Evolutionary conservation across 2,329 filamentous ascomycete genomes (phyloP), one percentile per base, ranked within the genome.

Genomic region (Myriosclerotinia scirpicola): DNA sequence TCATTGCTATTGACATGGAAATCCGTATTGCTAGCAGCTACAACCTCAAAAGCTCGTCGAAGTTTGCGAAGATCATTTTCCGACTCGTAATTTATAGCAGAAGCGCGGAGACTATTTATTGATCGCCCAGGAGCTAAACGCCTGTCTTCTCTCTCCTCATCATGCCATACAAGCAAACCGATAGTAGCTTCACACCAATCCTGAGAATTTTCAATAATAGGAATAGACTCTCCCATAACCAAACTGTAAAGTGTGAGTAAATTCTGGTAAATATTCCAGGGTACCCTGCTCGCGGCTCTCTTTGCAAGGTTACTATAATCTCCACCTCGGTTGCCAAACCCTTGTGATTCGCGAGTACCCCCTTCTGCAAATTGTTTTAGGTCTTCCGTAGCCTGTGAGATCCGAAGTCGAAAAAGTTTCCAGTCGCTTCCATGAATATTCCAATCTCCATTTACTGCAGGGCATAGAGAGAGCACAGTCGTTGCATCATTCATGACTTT

Each of bases 151-250:
- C 87, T 85, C n/a, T 86, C 85, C 68, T 95, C 92, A 75, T 96
- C 90, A 93, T 93, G 97, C 94, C 94, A 98, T 7, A 90, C 88
- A 42, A 93, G 88, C 60, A 98, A 80, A 1, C 89, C 91, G 68
- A 97, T 80, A 0, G 89, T 90, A 0, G 92, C 93, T 80, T 98
- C 94, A 62, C 94, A 87, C 94, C 94, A 98, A 77, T 97, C 93
- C 74, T 94, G 88, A 0, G 93, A 87, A 54, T 88, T 86, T 56
- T 88, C 85, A 68, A 96, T 81, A 63, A 97, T 91, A 26, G 92
- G 88, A 46, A 89, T 85, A 12, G 87, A 83, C 70, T 90, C 86
- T 46, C 94, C 93, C 5, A 95, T 83, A 1, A 96, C 80, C 68
- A 96, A 89, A 44, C 89, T 88, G 76, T 97, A 97, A 7, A 97